These are phyloP conservation scores for Melaleuca quinquenervia DNA, from an alignment of 345 rosid genomes.

Conservation along the genomic window DNA sequence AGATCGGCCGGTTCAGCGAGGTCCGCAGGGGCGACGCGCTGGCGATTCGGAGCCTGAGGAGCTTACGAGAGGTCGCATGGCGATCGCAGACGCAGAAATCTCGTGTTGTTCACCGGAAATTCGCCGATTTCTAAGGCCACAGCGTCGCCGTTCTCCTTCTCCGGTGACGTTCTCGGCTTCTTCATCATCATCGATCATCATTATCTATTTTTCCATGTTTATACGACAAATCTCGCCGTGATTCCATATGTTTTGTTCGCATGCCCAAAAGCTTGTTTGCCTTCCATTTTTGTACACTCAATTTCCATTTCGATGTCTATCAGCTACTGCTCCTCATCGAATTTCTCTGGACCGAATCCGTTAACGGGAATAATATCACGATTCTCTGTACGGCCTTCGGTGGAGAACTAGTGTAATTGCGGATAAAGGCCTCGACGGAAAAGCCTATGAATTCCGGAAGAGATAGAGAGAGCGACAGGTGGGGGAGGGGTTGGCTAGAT, in stretches of 20 bases:
- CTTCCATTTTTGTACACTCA: slow-evolving; percentile 6
- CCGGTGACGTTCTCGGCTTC: not conserved
- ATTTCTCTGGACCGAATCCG: not conserved
- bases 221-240: not conserved
- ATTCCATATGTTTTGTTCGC: not conserved
- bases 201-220: not conserved
- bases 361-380: not conserved
- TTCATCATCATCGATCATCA: not conserved
- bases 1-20: slow-evolving; percentile 18
- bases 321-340: not conserved
- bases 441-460: not conserved
- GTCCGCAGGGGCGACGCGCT: slow-evolving; percentile 30
- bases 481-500: not conserved
- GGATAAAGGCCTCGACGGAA: not conserved
- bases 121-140: slow-evolving; percentile 38
- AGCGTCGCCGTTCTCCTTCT: not conserved
- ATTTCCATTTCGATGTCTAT: not conserved
- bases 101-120: slow-evolving; percentile 53
- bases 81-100: slow-evolving; percentile 12
- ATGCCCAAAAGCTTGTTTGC: not conserved
- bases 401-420: not conserved
- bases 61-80: slow-evolving; percentile 42
- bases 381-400: not conserved
- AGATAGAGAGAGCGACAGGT: no score
- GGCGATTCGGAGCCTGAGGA: slow-evolving; percentile 59